Evolutionary conservation across 768 basidiomycete genomes (phyloP).

Genomic region (Suillus decipiens): DNA sequence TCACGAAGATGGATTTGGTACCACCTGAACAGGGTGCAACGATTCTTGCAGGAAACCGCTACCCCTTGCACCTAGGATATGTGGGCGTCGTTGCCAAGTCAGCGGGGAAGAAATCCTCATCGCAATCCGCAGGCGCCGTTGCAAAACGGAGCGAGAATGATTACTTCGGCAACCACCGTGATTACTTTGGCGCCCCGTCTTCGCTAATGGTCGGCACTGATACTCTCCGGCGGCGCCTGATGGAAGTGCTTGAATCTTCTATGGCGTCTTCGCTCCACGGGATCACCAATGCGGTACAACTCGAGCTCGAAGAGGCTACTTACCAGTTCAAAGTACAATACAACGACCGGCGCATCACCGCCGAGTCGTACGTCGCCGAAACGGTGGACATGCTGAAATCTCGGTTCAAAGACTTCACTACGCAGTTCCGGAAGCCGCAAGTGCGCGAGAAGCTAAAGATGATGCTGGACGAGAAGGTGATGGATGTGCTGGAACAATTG

Average conservation of each 20-base stretch:
- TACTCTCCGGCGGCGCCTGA: constrained; percentile 84
- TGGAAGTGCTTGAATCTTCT: constrained; percentile 97
- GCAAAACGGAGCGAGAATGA: constrained; percentile 61
- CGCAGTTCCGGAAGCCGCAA: constrained; percentile 85
- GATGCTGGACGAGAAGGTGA: constrained; percentile 94
- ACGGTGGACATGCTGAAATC: constrained; percentile 92
- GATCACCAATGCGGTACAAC: constrained; percentile 93
- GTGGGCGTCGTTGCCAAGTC: constrained; percentile 94
- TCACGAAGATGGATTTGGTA: constrained; percentile 99
- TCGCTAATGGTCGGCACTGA: constrained; percentile 89
- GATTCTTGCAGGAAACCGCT: constrained; percentile 87
- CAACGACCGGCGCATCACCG: constrained; percentile 92
- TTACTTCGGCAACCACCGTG: constrained; percentile 65
- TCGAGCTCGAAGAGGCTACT: constrained; percentile 94
- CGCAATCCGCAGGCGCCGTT: constrained; percentile 50
- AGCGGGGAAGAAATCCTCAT: constrained; percentile 52
- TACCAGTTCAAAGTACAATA: constrained; percentile 99
- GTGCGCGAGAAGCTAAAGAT: constrained; percentile 68
- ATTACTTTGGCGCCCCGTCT: constrained; percentile 59
- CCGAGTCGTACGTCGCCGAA: constrained; percentile 98
- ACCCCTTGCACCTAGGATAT: constrained; percentile 97
- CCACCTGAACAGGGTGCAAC: constrained; percentile 74
- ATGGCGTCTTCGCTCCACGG: constrained; percentile 96
- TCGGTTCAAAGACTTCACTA: constrained; percentile 82
- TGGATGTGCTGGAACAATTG: constrained; percentile 95